Percentiles rank a stretch among this genome's conserved stretches.
Conservation (phyloP, 495 filamentous ascomycete species). For the Aspergillus ostianus region DNA sequence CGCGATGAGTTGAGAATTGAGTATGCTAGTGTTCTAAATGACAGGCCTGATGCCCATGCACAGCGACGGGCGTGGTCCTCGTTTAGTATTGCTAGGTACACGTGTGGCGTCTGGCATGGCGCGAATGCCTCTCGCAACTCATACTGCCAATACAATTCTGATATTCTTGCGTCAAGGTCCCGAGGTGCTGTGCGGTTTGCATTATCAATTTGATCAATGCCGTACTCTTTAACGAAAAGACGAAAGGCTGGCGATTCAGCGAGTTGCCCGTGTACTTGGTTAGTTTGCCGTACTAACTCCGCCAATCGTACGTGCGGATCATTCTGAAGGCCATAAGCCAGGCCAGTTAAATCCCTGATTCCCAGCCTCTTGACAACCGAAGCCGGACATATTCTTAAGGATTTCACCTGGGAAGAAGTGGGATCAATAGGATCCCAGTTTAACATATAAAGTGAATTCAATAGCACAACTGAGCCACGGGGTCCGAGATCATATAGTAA, state of each 20-base stretch:
- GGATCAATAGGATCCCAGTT: conserved; percentile 17
- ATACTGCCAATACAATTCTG: conserved; percentile 37
- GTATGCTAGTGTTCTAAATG: conserved; percentile 57
- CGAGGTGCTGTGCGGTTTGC: background rate
- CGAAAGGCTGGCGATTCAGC: conserved; percentile 28
- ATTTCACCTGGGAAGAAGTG: conserved; percentile 27
- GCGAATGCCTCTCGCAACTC: conserved; percentile 18
- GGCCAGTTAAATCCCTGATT: conserved; percentile 26
- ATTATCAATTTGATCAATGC: background rate
- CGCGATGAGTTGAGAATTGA: conserved; percentile 47
- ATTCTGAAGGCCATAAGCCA: conserved; percentile 37
- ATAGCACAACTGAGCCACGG: conserved; percentile 56
- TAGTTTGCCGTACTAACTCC: conserved; percentile 34
- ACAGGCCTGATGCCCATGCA: conserved; percentile 60
- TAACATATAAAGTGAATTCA: conserved; percentile 46
- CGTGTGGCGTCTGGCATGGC: conserved; percentile 23
- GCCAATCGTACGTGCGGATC: conserved; percentile 24
- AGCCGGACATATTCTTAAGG: conserved; percentile 33
- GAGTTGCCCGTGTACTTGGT: conserved; percentile 11
- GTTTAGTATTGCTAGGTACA: conserved; percentile 59
- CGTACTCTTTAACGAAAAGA: conserved; percentile 48
- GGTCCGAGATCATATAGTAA: conserved; percentile 63
- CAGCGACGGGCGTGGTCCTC: conserved; percentile 59
- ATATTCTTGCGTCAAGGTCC: conserved; percentile 35
- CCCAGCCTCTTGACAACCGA: conserved; percentile 40